Evolutionary conservation across 495 filamentous ascomycete genomes (phyloP).

Genomic region (Arthonia radiata): DNA sequence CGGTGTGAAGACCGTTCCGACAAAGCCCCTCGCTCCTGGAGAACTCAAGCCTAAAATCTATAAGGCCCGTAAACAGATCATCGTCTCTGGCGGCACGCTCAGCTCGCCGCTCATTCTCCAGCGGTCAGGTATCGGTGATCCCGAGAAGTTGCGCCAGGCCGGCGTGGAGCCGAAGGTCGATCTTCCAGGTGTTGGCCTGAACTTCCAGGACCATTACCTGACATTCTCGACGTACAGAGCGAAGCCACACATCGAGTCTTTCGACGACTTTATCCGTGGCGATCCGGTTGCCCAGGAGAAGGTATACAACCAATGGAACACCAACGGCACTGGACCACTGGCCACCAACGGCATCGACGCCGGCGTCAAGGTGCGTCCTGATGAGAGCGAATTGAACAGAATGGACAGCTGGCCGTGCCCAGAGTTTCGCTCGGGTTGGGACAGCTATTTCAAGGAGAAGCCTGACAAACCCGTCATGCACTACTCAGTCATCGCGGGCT

Average conservation of each 20-base stretch:
- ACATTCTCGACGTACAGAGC: constrained; percentile 53
- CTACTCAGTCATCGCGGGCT: constrained; percentile 16
- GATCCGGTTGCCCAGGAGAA: constrained; percentile 31
- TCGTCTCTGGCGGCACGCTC: constrained; percentile 57
- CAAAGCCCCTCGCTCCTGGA: constrained; percentile 24
- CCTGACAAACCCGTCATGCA: constrained; percentile 78
- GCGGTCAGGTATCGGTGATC: constrained; percentile 43
- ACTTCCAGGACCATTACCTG: constrained; percentile 73
- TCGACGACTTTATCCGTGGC: constrained; percentile 59
- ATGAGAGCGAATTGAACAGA: constrained; percentile 38
- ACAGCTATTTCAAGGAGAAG: constrained; percentile 65
- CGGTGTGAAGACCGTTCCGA: constrained; percentile 30
- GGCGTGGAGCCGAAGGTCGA: constrained; percentile 51
- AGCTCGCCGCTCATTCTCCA: constrained; percentile 59
- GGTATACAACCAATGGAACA: constrained; percentile 51
- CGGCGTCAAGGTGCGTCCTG: constrained; percentile 57
- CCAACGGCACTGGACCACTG: constrained; percentile 54
- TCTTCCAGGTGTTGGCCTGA: constrained; percentile 58
- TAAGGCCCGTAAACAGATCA: constrained; percentile 51
- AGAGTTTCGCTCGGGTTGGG: constrained; percentile 45
- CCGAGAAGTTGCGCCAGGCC: constrained; percentile 43
- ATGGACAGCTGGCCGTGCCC: constrained; percentile 38
- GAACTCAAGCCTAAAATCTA: constrained; percentile 22
- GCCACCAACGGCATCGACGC: constrained; percentile 74
- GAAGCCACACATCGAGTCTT: constrained; percentile 53